Evolutionary conservation across 2,329 filamentous ascomycete genomes (phyloP).

Genomic region (Colletotrichum sublineola): DNA sequence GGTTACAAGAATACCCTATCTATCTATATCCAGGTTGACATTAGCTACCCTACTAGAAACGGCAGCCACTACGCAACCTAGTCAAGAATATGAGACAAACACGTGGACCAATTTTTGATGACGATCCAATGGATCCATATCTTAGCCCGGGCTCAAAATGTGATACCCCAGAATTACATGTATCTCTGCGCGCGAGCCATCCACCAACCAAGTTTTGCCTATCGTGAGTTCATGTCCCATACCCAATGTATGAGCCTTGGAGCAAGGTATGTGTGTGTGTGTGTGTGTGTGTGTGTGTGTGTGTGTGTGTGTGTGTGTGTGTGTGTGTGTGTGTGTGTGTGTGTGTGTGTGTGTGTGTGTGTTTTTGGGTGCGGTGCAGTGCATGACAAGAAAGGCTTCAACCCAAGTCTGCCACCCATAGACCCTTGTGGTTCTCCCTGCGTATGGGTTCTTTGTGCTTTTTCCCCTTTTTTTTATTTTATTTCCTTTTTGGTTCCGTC

Average conservation of each 20-base stretch:
- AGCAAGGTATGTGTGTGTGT: conserved; percentile 1
- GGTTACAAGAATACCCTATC: not conserved
- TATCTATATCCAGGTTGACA: too few species aligned
- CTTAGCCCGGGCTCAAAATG: conserved; percentile 3
- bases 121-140: conserved; percentile 23
- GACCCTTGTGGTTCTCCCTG: not conserved
- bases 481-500: not conserved
- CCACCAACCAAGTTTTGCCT: conserved; percentile 28
- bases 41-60: not conserved
- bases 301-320: not conserved
- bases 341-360: not conserved
- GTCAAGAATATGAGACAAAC: not conserved
- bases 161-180: not conserved
- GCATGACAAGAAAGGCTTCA: conserved; percentile 7
- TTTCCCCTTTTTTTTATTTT: not conserved
- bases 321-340: not conserved
- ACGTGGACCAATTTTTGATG: not conserved
- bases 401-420: not conserved
- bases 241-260: conserved; percentile 15
- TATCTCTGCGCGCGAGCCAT: conserved; percentile 12
- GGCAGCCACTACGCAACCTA: not conserved
- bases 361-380: not conserved
- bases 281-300: not conserved
- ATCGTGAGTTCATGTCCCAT: conserved; percentile 36
- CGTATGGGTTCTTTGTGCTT: not conserved